A percentile compares a stretch with the other conserved stretches of the same genome.
These are phyloP conservation scores for Gracilaria domingensis DNA, from an alignment of 23 red algal species.

Conservation along the genomic window DNA sequence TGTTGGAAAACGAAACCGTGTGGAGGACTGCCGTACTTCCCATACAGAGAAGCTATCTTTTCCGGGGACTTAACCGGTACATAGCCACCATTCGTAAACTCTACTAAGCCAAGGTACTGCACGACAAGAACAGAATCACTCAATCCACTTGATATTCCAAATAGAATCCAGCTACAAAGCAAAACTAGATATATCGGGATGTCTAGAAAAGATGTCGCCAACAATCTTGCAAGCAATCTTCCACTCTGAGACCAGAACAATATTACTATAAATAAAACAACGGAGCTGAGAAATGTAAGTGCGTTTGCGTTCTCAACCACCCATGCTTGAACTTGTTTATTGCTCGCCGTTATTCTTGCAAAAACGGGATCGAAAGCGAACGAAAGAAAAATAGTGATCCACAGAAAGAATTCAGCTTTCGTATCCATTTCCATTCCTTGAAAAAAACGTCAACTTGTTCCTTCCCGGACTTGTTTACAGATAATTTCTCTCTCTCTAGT, in stretches of 20 bases:
- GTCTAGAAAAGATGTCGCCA: not conserved
- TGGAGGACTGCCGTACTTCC: not conserved
- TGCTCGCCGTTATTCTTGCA: not conserved
- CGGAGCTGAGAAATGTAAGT: not conserved
- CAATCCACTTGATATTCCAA: not conserved
- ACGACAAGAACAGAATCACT: not conserved
- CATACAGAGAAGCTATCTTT: not conserved
- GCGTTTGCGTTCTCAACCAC: not conserved
- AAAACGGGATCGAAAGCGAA: not conserved
- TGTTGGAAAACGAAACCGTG: not conserved
- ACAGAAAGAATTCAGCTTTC: not conserved
- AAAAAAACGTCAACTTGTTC: too few relatives aligned
- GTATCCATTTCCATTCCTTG: not conserved
- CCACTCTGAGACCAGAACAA: not conserved
- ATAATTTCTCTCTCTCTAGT: too few relatives aligned
- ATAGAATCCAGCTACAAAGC: not conserved
- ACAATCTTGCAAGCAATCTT: constrained; percentile 2
- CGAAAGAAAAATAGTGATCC: not conserved
- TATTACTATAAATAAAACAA: not conserved
- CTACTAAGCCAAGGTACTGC: not conserved
- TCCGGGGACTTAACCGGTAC: not conserved
- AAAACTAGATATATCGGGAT: not conserved
- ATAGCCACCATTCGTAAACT: not conserved
- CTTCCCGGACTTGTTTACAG: too few relatives aligned
- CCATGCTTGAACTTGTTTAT: not conserved